phyloP scores from a whole-genome alignment of 1,139 yeast genomes.

The Debaryomyces nepalensis region DNA sequence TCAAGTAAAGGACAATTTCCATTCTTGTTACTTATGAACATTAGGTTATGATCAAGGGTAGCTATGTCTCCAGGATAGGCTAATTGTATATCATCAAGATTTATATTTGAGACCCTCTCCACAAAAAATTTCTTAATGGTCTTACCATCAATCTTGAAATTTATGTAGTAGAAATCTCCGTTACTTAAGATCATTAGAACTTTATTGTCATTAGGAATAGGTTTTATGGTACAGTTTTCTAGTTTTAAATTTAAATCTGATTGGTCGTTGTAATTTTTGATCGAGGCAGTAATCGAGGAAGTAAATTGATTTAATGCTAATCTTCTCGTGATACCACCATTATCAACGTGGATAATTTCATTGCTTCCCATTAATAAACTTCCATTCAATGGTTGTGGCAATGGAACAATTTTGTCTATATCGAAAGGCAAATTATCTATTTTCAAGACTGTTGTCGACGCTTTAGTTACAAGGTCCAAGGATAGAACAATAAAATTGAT shows the following conservation, averaged over 20 bases:
- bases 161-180: constrained; percentile 57
- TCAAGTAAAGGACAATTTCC: constrained; percentile 45
- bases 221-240: constrained; percentile 58
- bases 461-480: constrained; percentile 62
- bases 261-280: constrained; percentile 55
- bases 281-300: constrained; percentile 52
- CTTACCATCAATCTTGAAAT: constrained; percentile 57
- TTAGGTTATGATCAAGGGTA: constrained; percentile 37
- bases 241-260: constrained; percentile 56
- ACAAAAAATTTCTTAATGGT: constrained; percentile 43
- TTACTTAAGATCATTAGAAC: constrained; percentile 54
- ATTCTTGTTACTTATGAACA: constrained; percentile 41
- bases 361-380: constrained; percentile 75
- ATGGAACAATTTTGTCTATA: constrained; percentile 63
- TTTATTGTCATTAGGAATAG: constrained; percentile 53
- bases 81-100: constrained; percentile 28
- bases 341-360: constrained; percentile 78
- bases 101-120: constrained; percentile 30
- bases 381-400: constrained; percentile 73
- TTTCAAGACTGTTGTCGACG: constrained; percentile 70
- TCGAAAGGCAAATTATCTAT: constrained; percentile 76
- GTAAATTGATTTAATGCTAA: constrained; percentile 67
- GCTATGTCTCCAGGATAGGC: constrained; percentile 41
- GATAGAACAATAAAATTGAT: constrained; percentile 65
- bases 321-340: constrained; percentile 75